Evolutionary conservation across 2,329 filamentous ascomycete genomes (phyloP).

Genomic region (Aspergillus pseudoviridinutans): DNA sequence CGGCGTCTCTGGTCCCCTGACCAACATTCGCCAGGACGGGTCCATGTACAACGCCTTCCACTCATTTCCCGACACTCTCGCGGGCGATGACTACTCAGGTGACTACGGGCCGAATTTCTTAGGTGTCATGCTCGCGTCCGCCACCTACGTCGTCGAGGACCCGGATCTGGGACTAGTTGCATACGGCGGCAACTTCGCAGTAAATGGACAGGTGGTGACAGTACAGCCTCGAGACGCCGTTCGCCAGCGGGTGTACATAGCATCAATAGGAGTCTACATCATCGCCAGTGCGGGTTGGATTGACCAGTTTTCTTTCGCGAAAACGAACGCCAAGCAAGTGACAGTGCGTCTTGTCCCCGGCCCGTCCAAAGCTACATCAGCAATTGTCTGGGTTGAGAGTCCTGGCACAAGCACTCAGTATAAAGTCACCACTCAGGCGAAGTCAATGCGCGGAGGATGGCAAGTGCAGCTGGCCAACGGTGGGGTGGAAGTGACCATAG

Average conservation of each 20-base stretch:
- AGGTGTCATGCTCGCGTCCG: conserved; percentile 49
- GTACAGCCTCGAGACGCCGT: conserved; percentile 16
- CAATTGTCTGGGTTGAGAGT: conserved; percentile 14
- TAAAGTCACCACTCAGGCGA: neutral
- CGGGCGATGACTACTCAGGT: conserved; percentile 55
- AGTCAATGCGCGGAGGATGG: neutral
- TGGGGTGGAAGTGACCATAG: neutral
- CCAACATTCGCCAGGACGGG: conserved; percentile 54
- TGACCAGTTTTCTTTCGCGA: conserved; percentile 6
- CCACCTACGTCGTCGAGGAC: conserved; percentile 49
- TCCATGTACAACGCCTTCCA: conserved; percentile 56
- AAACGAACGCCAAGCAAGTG: neutral
- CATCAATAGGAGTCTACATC: conserved; percentile 15
- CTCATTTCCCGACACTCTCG: conserved; percentile 52
- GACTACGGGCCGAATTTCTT: conserved; percentile 57
- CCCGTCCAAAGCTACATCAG: neutral
- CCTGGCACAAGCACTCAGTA: conserved; percentile 8
- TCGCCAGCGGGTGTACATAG: conserved; percentile 14
- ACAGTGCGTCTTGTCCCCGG: conserved; percentile 2
- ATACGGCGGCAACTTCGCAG: conserved; percentile 44
- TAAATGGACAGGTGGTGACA: conserved; percentile 4
- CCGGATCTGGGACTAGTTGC: conserved; percentile 44
- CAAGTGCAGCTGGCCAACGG: neutral
- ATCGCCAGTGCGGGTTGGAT: conserved; percentile 14
- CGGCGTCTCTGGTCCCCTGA: conserved; percentile 50